These are phyloP conservation scores for Apostasia shenzhenica DNA, from an alignment of 106 monocot genomes.

Conservation along the genomic window DNA sequence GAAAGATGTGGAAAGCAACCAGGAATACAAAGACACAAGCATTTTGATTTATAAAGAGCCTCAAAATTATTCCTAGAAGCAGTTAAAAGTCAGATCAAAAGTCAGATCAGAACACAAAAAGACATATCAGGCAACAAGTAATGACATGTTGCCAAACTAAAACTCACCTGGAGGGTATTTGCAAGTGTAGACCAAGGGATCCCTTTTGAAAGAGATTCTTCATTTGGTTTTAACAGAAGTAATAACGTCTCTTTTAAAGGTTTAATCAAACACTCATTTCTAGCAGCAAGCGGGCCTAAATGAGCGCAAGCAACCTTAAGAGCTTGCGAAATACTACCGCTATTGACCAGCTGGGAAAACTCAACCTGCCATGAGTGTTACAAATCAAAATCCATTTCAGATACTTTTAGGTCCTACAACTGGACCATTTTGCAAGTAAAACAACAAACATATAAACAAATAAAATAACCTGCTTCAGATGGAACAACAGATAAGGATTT, in stretches of 20 bases:
- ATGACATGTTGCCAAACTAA: too few relatives aligned
- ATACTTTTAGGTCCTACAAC: background rate
- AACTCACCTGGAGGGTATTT: constrained; percentile 68
- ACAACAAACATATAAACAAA: background rate
- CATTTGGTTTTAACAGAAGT: constrained; percentile 48
- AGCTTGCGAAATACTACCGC: constrained; percentile 52
- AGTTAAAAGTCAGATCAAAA: too few relatives aligned
- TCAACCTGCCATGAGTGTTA: constrained; percentile 56
- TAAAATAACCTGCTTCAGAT: constrained; percentile 77
- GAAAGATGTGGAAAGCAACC: too few relatives aligned
- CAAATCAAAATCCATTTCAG: background rate
- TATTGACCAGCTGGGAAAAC: constrained; percentile 75
- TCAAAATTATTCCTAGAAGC: too few relatives aligned
- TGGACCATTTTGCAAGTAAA: background rate
- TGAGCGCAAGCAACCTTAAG: constrained; percentile 75
- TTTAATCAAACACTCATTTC: constrained; percentile 56
- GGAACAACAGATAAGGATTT: constrained; percentile 77
- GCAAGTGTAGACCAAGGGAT: constrained; percentile 43
- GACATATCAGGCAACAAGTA: too few relatives aligned
- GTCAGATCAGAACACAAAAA: too few relatives aligned
- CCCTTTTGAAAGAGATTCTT: constrained; percentile 39
- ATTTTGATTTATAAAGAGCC: too few relatives aligned
- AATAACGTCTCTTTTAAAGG: constrained; percentile 92
- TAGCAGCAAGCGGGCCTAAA: constrained; percentile 82
- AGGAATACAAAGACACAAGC: too few relatives aligned